Evolutionary conservation across 352 stramenopile species (phyloP), one percentile per base, ranked within the genome.

Genomic region (Phytophthora citrophthora): DNA sequence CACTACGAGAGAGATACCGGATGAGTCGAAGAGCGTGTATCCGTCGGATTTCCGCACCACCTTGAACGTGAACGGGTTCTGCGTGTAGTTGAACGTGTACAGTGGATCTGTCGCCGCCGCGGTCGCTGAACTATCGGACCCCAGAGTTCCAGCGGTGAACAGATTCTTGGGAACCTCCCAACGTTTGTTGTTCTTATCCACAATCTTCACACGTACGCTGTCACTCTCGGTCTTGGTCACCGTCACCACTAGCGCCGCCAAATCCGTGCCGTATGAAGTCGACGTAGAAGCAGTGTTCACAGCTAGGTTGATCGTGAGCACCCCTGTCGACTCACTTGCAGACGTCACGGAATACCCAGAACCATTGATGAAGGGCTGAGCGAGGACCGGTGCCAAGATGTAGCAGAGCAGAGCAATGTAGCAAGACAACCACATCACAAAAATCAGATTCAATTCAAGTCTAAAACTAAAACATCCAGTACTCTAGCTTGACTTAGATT

Each of bases 201-300:
- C 65, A 59, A 84, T 87, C 59, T 84, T 84, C 52, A 84, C 64
- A 7, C 72, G 77, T 9, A 87, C 63, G n/a, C 47, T 73, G 52
- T 84, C 75, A 20, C 41, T 64, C 32, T 73, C 41, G 12, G 53
- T 74, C 58, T 81, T 76, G 46, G 59, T 66, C 4, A 84, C 69
- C 3, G 26, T 29, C 26, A 29, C 26, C 26, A 29, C 26, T 4
- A 29, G 26, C 26, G 26, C 6, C 26, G 26, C 4, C 26, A 29
- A 7, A 7, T 29, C 26, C 0, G 54, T 48, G 13, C 77, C 77
- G 41, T 77, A 83, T 2, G 69, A 52, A 24, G 61, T 68, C 8
- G 57, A 18, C 0, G 27, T 64, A 1, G 54, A 65, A 2, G 53
- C 47, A 6, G 63, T 32, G 58, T 80, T 83, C 18, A 73, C 62